phyloP scores from a whole-genome alignment of 2,329 filamentous ascomycete genomes.

The Botrytis medusae region DNA sequence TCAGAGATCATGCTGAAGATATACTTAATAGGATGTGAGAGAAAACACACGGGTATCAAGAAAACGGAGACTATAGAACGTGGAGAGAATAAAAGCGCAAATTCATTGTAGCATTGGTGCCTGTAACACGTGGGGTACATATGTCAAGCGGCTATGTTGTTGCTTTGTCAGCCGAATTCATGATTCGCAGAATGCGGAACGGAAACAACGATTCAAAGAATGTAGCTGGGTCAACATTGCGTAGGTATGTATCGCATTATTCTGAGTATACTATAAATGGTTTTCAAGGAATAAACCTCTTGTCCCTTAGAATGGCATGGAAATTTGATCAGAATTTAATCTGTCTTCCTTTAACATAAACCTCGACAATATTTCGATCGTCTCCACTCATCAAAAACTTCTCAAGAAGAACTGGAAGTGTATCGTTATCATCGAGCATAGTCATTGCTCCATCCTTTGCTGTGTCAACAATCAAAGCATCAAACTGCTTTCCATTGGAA shows the following conservation, averaged over 20 bases:
- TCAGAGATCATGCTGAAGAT: neutral
- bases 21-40: neutral
- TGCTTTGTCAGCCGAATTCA: conserved; percentile 5
- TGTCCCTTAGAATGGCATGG: neutral
- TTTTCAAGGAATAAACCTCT: neutral
- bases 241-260: neutral
- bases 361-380: conserved; percentile 79
- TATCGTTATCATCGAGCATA: conserved; percentile 22
- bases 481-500: conserved; percentile 80
- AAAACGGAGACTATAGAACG: neutral
- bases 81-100: neutral
- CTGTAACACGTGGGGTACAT: neutral
- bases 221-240: neutral
- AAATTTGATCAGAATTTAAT: conserved; percentile 21
- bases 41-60: neutral
- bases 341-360: conserved; percentile 75
- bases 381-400: conserved; percentile 94
- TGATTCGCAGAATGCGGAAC: neutral
- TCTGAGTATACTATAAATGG: neutral
- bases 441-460: conserved; percentile 54
- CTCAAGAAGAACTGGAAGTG: conserved; percentile 49
- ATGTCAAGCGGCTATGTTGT: neutral
- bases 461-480: conserved; percentile 80
- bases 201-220: neutral
- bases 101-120: neutral